Percentiles rank a stretch among this genome's conserved stretches.
Evolutionary conservation across 805 yeast species (phyloP).

Genomic region (Starmera caribaea): DNA sequence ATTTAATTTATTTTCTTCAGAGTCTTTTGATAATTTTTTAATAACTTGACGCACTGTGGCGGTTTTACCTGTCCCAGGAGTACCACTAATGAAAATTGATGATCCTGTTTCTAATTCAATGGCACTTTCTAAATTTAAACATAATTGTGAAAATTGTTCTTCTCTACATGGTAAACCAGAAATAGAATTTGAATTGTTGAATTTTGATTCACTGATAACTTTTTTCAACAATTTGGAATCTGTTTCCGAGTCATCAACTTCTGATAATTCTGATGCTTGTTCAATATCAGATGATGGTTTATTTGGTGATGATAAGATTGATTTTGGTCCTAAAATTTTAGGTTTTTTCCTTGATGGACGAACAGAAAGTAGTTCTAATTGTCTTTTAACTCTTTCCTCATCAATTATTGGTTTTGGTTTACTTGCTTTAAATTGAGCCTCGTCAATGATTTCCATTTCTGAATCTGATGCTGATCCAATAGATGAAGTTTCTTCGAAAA

Average conservation of each 20-base stretch:
- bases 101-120: slow-evolving; percentile 65
- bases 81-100: slow-evolving; percentile 87
- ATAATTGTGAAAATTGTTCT: slow-evolving; percentile 64
- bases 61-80: slow-evolving; percentile 97
- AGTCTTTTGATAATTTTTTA: slow-evolving; percentile 44
- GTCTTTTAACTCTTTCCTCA: slow-evolving; percentile 18
- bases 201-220: slow-evolving; percentile 18
- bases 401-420: slow-evolving; percentile 21
- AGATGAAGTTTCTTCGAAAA: slow-evolving; percentile 4
- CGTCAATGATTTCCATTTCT: neutral
- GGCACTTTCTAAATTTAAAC: slow-evolving; percentile 59
- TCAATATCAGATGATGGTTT: too few relatives aligned
- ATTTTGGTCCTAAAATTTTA: slow-evolving; percentile 18
- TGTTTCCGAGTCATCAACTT: slow-evolving; percentile 17
- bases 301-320: slow-evolving; percentile 1
- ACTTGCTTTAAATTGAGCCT: slow-evolving; percentile 21
- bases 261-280: neutral
- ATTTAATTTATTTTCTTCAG: slow-evolving; percentile 27
- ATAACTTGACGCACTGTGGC: slow-evolving; percentile 87
- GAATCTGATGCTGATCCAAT: too few relatives aligned
- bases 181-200: slow-evolving; percentile 21
- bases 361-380: slow-evolving; percentile 8
- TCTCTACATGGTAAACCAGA: slow-evolving; percentile 77
- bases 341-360: slow-evolving; percentile 13
- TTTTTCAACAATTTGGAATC: slow-evolving; percentile 20